Conservation (phyloP, 768 basidiomycete genomes). For the Naganishia kalamii region DNA sequence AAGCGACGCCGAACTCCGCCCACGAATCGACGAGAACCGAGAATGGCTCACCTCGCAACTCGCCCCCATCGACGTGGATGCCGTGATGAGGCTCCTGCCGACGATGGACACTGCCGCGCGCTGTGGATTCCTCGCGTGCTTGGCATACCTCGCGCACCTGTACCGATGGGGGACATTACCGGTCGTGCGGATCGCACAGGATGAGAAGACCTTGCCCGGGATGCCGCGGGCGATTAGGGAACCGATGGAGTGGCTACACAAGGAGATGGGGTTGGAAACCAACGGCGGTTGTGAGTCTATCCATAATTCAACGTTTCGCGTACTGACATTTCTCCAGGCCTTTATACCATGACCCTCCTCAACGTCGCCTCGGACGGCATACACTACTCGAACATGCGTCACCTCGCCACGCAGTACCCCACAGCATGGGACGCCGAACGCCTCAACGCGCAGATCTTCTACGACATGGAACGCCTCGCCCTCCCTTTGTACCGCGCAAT, state of each 20-base stretch:
- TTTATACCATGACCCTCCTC: conserved; percentile 24
- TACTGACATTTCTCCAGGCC: background rate
- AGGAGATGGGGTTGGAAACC: conserved; percentile 17
- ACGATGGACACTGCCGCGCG: background rate
- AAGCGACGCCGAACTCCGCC: conserved; percentile 12
- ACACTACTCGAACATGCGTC: conserved; percentile 24
- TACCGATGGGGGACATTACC: conserved; percentile 23
- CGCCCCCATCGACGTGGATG: background rate
- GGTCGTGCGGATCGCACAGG: conserved; percentile 22
- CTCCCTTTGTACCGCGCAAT: conserved; percentile 20
- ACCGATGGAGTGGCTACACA: conserved; percentile 13
- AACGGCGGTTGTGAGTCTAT: conserved; percentile 19
- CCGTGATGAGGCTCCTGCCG: background rate
- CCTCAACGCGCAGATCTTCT: conserved; percentile 21
- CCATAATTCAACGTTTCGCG: background rate
- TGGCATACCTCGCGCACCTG: conserved; percentile 23
- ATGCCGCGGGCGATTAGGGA: conserved; percentile 15
- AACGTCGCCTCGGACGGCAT: conserved; percentile 15
- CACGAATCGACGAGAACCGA: conserved; percentile 14
- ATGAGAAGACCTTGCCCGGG: conserved; percentile 11
- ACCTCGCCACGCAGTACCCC: conserved; percentile 4
- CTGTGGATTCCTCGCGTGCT: conserved; percentile 17
- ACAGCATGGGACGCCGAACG: conserved; percentile 19
- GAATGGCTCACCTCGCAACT: conserved; percentile 17
- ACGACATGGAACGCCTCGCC: conserved; percentile 23